Evolutionary conservation across 768 basidiomycete species (phyloP), one percentile per base, ranked within the genome.

Genomic region (Kwoniella sp.): DNA sequence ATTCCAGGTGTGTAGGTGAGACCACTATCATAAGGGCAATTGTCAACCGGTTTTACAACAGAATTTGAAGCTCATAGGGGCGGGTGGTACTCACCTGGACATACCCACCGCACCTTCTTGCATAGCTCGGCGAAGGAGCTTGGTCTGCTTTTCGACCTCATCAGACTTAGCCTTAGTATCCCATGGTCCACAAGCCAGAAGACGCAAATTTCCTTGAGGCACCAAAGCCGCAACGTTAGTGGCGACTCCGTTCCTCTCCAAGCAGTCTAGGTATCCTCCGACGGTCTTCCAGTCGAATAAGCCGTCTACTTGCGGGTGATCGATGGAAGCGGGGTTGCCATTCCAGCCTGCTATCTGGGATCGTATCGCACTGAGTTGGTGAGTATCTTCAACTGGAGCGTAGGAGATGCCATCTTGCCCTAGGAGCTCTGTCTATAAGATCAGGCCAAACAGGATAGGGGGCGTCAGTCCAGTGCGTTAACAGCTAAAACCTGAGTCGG

Each of bases 341-440:
- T 78, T 78, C 78, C 78, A 79, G 4, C 77, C 78, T 5, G 77
- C 77, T 25, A 79, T 79, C 58, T 79, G 78, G 17, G 68, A 59
- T 45, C 78, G 63, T 5, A 78, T 74, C 4, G 73, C 63, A 5
- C 13, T 47, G 26, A 75, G 48, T 37, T 73, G 71, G 0, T 61
- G 26, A 5, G 22, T 11, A 37, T 57, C 63, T 3, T 66, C 57
- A 23, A 75, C 66, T 4, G 78, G 78, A 9, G 69, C 67, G 63
- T 78, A 79, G 11, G 72, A 73, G 31, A 79, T 78, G 5, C 76
- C 78, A 52, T 79, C 78, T 63, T 79, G 78, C 2, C 78, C 78
- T 22, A 79, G 67, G 31, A 79, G 75, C 53, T 79, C 78, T 48
- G 75, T 75, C 75, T 76, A 58, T 0, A 60, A 52, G 22, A 28